phyloP scores from a whole-genome alignment of 1,284 basidiomycete genomes.

The Ustanciosporium gigantosporum region DNA sequence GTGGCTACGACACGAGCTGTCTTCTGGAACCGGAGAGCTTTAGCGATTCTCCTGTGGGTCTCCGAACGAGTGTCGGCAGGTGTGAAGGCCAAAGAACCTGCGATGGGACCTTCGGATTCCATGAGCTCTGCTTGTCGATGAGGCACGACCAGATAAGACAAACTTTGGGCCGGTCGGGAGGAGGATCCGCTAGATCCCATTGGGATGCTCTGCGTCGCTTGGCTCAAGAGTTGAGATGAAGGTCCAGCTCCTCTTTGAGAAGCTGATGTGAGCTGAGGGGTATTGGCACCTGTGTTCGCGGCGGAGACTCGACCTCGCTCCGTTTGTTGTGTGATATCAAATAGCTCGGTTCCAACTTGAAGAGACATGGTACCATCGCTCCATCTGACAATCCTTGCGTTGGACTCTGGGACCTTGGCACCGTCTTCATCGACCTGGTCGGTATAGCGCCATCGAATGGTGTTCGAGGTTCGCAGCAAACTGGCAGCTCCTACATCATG shows the following conservation, averaged over 20 bases:
- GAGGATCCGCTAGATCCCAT: slow-evolving; percentile 37
- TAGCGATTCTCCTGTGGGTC: slow-evolving; percentile 83
- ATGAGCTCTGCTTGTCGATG: slow-evolving; percentile 82
- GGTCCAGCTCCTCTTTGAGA: slow-evolving; percentile 19
- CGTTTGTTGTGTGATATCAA: slow-evolving; percentile 70
- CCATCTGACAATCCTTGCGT: slow-evolving; percentile 84
- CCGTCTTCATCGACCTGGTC: slow-evolving; percentile 69
- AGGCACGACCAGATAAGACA: slow-evolving; percentile 81
- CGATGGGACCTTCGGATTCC: slow-evolving; percentile 79
- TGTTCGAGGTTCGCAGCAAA: slow-evolving; percentile 79
- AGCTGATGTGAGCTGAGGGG: slow-evolving; percentile 19
- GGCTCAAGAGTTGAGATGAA: slow-evolving; percentile 22
- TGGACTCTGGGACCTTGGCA: slow-evolving; percentile 77
- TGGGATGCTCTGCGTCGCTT: slow-evolving; percentile 35
- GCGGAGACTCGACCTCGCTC: slow-evolving; percentile 35
- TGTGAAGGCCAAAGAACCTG: slow-evolving; percentile 78
- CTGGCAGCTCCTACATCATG: slow-evolving; percentile 60
- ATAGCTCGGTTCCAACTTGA: slow-evolving; percentile 81
- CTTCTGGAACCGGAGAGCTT: slow-evolving; percentile 78
- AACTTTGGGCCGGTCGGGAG: slow-evolving; percentile 31
- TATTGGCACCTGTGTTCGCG: slow-evolving; percentile 34
- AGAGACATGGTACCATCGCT: slow-evolving; percentile 86
- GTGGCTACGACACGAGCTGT: slow-evolving; percentile 68
- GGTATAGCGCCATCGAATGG: slow-evolving; percentile 84
- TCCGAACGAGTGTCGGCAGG: slow-evolving; percentile 87